Evolutionary conservation across 805 yeast species (phyloP).

Genomic region (Phaffomyces thermotolerans): DNA sequence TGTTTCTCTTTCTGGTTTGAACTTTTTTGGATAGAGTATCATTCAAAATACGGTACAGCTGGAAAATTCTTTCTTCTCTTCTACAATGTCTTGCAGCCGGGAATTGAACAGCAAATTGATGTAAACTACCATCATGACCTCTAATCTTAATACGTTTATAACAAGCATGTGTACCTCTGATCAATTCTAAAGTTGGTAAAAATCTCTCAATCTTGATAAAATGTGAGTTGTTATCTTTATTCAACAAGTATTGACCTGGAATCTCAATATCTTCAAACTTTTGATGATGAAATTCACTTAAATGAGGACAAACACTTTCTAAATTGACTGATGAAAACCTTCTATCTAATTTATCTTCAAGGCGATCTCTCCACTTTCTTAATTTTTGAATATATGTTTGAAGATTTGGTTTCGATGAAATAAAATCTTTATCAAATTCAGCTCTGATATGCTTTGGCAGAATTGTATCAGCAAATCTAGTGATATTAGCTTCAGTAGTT

Average conservation of each 20-base stretch:
- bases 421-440: conserved; percentile 88
- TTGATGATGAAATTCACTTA: conserved; percentile 96
- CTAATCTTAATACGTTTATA: conserved; percentile 83
- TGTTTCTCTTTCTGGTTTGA: conserved; percentile 79
- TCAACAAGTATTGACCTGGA: conserved; percentile 91
- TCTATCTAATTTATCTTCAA: conserved; percentile 87
- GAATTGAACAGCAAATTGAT: conserved; percentile 91
- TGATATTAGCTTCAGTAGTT: conserved; percentile 81
- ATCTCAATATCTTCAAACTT: conserved; percentile 96
- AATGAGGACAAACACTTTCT: conserved; percentile 88
- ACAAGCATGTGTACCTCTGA: conserved; percentile 86
- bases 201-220: conserved; percentile 91
- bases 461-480: conserved; percentile 87
- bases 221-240: conserved; percentile 82
- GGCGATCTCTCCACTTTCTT: conserved; percentile 85
- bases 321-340: conserved; percentile 72
- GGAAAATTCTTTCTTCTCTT: conserved; percentile 91
- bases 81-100: conserved; percentile 98
- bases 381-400: conserved; percentile 79
- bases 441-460: conserved; percentile 82
- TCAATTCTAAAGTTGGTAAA: conserved; percentile 78
- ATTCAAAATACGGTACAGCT: conserved; percentile 82
- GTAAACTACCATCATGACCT: conserved; percentile 89
- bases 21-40: conserved; percentile 73
- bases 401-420: conserved; percentile 76